Evolutionary conservation across 1,284 basidiomycete species (phyloP).

Genomic region (Inonotus obliquus): DNA sequence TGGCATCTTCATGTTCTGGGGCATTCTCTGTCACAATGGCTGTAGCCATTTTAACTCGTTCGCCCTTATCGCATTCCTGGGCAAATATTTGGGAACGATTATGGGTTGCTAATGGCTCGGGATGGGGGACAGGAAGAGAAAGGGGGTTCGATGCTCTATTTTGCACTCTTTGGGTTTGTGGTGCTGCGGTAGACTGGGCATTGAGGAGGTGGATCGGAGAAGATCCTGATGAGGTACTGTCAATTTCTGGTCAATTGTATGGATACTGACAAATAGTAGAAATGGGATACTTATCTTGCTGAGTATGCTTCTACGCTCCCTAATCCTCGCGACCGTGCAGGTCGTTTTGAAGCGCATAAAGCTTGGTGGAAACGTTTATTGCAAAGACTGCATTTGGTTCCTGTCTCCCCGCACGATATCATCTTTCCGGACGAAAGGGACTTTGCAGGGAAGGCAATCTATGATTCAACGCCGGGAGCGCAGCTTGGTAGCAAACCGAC

Average conservation of each 20-base stretch:
- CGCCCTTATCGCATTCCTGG: constrained; percentile 39
- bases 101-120: constrained; percentile 42
- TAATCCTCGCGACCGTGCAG: constrained; percentile 34
- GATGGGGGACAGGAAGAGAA: constrained; percentile 51
- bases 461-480: constrained; percentile 21
- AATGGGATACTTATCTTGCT: constrained; percentile 65
- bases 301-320: constrained; percentile 50
- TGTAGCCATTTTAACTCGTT: constrained; percentile 49
- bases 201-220: constrained; percentile 51
- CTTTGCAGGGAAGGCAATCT: constrained; percentile 25
- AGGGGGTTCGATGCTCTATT: constrained; percentile 54
- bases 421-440: constrained; percentile 31
- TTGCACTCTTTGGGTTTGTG: constrained; percentile 46
- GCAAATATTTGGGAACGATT: constrained; percentile 57
- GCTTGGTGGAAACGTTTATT: constrained; percentile 52
- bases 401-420: constrained; percentile 21
- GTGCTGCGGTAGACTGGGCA: constrained; percentile 50
- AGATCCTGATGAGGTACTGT: constrained; percentile 59
- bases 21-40: constrained; percentile 51
- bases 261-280: constrained; percentile 32
- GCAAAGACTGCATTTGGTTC: constrained; percentile 12
- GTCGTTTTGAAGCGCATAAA: constrained; percentile 42
- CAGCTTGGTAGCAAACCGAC: constrained; percentile 25
- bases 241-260: background rate
- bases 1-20: constrained; percentile 48